These are phyloP conservation scores for Aspergillus brasiliensis DNA, from an alignment of 2,329 filamentous ascomycete species.

Conservation along the genomic window DNA sequence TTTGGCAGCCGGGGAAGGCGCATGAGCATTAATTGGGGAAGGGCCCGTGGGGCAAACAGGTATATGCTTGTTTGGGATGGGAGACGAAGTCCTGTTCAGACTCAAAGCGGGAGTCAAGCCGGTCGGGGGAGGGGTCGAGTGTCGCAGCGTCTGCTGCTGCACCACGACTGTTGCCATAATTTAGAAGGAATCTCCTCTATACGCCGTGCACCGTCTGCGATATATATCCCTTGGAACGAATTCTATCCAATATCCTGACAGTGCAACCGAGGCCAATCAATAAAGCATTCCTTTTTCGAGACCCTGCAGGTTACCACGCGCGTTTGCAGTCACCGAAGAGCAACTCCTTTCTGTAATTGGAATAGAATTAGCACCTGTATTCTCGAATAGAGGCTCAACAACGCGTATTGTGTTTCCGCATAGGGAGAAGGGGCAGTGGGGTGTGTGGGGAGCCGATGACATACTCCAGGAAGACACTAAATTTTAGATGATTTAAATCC, in stretches of 20 bases:
- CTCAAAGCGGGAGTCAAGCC: constrained; percentile 53
- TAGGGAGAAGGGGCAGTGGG: not conserved
- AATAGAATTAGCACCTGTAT: not conserved
- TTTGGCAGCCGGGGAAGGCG: constrained; percentile 65
- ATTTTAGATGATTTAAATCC: not conserved
- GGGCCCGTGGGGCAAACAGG: constrained; percentile 86
- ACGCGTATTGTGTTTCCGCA: constrained; percentile 5
- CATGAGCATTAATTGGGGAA: constrained; percentile 62
- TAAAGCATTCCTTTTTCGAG: constrained; percentile 20
- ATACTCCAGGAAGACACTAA: constrained; percentile 1
- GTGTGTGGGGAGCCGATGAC: not conserved
- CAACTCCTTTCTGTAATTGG: not conserved
- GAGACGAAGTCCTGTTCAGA: constrained; percentile 61
- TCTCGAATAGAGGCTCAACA: not conserved
- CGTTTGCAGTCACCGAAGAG: not conserved
- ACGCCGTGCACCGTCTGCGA: not conserved
- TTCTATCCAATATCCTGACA: constrained; percentile 4
- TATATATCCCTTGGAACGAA: not conserved
- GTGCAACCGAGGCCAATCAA: constrained; percentile 14
- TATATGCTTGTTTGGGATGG: constrained; percentile 85
- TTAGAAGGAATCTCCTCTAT: not conserved
- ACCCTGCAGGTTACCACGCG: not conserved
- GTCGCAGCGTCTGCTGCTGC: constrained; percentile 48
- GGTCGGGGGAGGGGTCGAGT: constrained; percentile 53
- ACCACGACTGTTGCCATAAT: constrained; percentile 52